Evolutionary conservation across 805 yeast species (phyloP).

Genomic region (Barnettozyma wickerhamii): DNA sequence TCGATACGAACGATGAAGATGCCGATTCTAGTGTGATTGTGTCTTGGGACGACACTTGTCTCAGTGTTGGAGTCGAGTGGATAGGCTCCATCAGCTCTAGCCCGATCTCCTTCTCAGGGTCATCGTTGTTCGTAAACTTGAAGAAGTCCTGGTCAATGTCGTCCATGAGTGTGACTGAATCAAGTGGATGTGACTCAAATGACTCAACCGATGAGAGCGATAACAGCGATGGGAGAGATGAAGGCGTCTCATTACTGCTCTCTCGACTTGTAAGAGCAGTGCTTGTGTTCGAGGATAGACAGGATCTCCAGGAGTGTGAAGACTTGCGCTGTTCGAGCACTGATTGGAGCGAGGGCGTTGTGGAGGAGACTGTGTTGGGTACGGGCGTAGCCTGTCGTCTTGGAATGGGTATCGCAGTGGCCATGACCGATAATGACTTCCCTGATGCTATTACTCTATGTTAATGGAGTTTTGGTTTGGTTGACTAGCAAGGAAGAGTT

Average conservation of each 20-base stretch:
- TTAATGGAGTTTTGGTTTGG: no score
- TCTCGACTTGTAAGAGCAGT: not conserved
- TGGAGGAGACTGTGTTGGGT: slow-evolving; percentile 7
- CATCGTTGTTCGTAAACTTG: slow-evolving; percentile 5
- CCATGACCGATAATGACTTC: no score
- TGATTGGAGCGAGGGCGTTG: slow-evolving; percentile 24
- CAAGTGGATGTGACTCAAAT: slow-evolving; percentile 20
- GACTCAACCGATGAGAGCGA: slow-evolving; percentile 14
- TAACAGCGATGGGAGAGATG: slow-evolving; percentile 13
- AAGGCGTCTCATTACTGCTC: not conserved
- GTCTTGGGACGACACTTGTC: not conserved
- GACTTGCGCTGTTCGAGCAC: slow-evolving; percentile 20
- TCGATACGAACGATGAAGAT: slow-evolving; percentile 20
- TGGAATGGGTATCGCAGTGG: slow-evolving; percentile 23
- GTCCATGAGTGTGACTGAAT: slow-evolving; percentile 13
- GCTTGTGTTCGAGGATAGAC: slow-evolving; percentile 4
- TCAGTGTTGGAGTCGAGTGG: slow-evolving; percentile 5
- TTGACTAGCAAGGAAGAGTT: no score
- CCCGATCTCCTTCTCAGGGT: slow-evolving; percentile 5
- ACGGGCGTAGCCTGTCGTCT: not conserved
- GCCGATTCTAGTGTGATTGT: not conserved
- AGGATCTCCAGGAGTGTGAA: slow-evolving; percentile 9
- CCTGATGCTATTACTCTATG: no score
- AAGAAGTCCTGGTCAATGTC: slow-evolving; percentile 22
- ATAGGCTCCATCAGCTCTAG: slow-evolving; percentile 8